These are phyloP conservation scores for Clavispora asparagi DNA, from an alignment of 805 yeast genomes.

Conservation along the genomic window DNA sequence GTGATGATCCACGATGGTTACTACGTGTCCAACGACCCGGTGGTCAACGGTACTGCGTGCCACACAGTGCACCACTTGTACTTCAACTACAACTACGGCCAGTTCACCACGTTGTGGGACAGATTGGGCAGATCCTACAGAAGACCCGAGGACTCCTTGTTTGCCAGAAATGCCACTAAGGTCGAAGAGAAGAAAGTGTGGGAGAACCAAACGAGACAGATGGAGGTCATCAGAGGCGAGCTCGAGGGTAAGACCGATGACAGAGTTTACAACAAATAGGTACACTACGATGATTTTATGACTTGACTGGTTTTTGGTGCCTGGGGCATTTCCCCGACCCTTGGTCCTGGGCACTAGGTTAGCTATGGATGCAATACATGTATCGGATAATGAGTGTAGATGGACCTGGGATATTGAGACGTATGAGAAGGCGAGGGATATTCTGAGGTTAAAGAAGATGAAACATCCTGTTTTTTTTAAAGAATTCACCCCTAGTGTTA, in stretches of 20 bases:
- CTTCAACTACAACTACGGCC: constrained; percentile 97
- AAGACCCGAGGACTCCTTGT: constrained; percentile 82
- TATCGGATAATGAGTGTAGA: not conserved
- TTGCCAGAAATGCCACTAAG: constrained; percentile 46
- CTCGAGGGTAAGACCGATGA: constrained; percentile 77
- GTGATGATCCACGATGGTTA: constrained; percentile 99
- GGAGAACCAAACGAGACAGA: constrained; percentile 63
- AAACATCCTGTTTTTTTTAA: too few relatives aligned
- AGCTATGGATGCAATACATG: not conserved
- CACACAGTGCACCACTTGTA: constrained; percentile 96
- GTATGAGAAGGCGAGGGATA: too few relatives aligned
- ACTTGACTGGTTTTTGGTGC: not conserved
- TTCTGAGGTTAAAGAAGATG: too few relatives aligned
- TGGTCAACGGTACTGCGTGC: constrained; percentile 96
- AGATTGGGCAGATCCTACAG: constrained; percentile 92
- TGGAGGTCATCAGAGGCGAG: constrained; percentile 72
- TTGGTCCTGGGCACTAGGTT: not conserved
- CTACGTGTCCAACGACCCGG: constrained; percentile 87
- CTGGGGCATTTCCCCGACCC: not conserved
- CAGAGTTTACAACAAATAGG: constrained; percentile 53
- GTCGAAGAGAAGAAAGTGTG: constrained; percentile 59
- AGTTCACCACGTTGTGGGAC: constrained; percentile 97
- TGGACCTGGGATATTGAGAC: too few relatives aligned
- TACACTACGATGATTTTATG: not conserved
- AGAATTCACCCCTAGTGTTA: too few relatives aligned